Evolutionary conservation across 225 moss, liverwort and hornwort species (phyloP).

Genomic region (Lunularia cruciata): DNA sequence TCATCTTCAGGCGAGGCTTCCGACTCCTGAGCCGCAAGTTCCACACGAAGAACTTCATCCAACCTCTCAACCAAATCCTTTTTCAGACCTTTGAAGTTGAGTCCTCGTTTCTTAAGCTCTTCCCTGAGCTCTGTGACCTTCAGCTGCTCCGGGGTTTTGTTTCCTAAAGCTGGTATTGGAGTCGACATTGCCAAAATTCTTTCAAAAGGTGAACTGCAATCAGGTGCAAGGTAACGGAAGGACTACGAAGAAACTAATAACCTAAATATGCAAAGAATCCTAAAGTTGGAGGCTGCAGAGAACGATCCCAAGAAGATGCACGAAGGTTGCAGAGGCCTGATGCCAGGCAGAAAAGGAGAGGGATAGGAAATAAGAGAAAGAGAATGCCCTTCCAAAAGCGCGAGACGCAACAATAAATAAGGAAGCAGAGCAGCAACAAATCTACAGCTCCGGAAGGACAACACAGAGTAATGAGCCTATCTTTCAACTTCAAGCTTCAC

Average conservation of each 20-base stretch:
- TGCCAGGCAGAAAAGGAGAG: slow-evolving; percentile 6
- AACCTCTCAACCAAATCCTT: slow-evolving; percentile 95
- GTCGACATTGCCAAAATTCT: slow-evolving; percentile 80
- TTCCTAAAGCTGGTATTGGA: slow-evolving; percentile 80
- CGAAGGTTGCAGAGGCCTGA: slow-evolving; percentile 1
- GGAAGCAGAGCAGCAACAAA: slow-evolving; percentile 34
- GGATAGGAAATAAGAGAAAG: background rate
- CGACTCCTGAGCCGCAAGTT: slow-evolving; percentile 37
- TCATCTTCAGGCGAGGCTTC: slow-evolving; percentile 20
- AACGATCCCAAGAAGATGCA: slow-evolving; percentile 19
- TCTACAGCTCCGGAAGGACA: slow-evolving; percentile 24
- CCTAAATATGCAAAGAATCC: slow-evolving; percentile 36
- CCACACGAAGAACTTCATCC: slow-evolving; percentile 80
- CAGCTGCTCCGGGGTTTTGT: slow-evolving; percentile 98
- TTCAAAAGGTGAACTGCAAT: slow-evolving; percentile 51
- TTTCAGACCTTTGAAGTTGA: slow-evolving; percentile 86
- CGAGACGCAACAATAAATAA: slow-evolving; percentile 37
- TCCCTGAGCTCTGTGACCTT: slow-evolving; percentile 94
- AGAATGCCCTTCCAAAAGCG: slow-evolving; percentile 17
- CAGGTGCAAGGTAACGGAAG: slow-evolving; percentile 35
- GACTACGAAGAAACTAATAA: slow-evolving; percentile 34
- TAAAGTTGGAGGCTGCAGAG: slow-evolving; percentile 29
- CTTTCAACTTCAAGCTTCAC: slow-evolving; percentile 33
- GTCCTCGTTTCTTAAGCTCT: slow-evolving; percentile 85
- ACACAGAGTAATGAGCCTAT: slow-evolving; percentile 29